Percentiles rank a stretch among this genome's conserved stretches.
These are phyloP conservation scores for Rhynchosporium secalis DNA, from an alignment of 2,329 filamentous ascomycete species.

Conservation along the genomic window DNA sequence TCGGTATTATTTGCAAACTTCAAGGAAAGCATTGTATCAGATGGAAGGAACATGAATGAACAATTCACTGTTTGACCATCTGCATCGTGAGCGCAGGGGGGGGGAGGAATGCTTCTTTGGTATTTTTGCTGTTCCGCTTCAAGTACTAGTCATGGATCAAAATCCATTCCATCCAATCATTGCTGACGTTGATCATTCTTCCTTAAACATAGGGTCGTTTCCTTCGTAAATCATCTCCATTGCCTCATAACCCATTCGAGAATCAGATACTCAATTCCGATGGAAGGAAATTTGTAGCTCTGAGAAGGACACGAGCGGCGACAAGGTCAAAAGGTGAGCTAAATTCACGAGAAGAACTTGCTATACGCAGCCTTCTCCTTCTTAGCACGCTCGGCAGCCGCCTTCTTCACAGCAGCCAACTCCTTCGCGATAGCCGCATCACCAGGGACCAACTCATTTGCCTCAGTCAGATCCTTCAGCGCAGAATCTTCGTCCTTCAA, in stretches of 20 bases:
- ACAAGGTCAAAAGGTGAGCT: background rate
- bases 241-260: background rate
- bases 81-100: too few species aligned
- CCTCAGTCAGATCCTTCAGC: conserved; percentile 71
- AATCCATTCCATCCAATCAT: background rate
- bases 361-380: conserved; percentile 92
- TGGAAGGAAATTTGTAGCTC: background rate
- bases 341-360: conserved; percentile 71
- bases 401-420: conserved; percentile 75
- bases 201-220: background rate
- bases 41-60: too few species aligned
- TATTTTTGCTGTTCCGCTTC: too few species aligned
- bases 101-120: too few species aligned
- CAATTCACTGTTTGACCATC: too few species aligned
- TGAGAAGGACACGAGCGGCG: background rate
- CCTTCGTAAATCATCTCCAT: conserved; percentile 6
- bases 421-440: conserved; percentile 77
- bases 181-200: background rate
- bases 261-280: background rate
- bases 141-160: background rate
- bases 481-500: conserved; percentile 85
- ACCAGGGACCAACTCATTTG: conserved; percentile 70
- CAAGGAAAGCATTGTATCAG: too few species aligned
- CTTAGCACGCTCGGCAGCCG: conserved; percentile 67
- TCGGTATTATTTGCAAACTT: too few species aligned